Evolutionary conservation across 2,329 filamentous ascomycete species (phyloP), one percentile per base, ranked within the genome.

Genomic region (Chaetomiaceae sp.): DNA sequence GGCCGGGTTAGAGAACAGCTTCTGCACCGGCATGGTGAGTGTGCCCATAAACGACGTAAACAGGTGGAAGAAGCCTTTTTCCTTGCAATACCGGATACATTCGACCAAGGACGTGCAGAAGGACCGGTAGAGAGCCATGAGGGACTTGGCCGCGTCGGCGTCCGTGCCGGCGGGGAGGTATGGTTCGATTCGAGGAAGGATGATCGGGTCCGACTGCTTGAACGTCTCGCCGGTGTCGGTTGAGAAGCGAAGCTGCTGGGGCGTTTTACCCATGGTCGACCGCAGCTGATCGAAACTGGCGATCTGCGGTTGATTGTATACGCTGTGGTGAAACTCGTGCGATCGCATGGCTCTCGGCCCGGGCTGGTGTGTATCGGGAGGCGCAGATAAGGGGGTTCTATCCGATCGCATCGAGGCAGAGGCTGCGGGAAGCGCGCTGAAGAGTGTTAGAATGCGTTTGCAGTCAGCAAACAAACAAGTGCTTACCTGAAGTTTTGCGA

Each of bases 21-120:
- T 96, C 69, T 96, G 91, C 3, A 97, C 92, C 6, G 94, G 94
- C 70, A 96, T 95, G 0, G 94, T 99, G 64, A 99, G 81, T 2
- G 91, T 97, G 51, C 94, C 94, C 65, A 96, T 90, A 69, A 99
- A 97, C 1, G 92, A 94, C 6, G 88, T 91, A 68, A 95, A 96
- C 15, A 96, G 81, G 61, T 95, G 89, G 68, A 96, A 95, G 69
- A 99, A 95, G 6, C 91, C 92, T 72, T 96, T 95, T 70, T 96
- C 90, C 66, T 94, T 95, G 77, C 92, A 96, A 69, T 89, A 97
- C 27, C 94, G 88, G 57, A 99, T 91, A 63, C 90, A 92, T 70
- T 99, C 94, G 29, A 99, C 88, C 5, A 99, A 80, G 1, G 91
- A 96, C 14, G 94, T 96, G 68, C 91, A 96, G 67, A 97, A 92